These are phyloP conservation scores for Leptomonas pyrrhocoris DNA, from an alignment of 208 protist genomes.

Conservation along the genomic window DNA sequence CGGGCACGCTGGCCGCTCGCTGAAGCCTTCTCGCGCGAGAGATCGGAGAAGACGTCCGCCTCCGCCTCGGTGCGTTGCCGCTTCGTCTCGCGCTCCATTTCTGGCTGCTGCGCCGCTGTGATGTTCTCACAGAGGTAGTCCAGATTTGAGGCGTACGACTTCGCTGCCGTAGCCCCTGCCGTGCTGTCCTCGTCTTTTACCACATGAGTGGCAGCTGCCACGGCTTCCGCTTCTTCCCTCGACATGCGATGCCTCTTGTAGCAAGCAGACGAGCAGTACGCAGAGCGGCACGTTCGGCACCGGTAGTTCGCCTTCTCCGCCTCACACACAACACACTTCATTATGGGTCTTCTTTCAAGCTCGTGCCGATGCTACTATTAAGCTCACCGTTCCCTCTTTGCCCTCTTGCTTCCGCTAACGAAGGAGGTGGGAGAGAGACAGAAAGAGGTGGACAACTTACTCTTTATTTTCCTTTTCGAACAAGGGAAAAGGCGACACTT, in stretches of 20 bases:
- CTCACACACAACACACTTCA: conserved; percentile 67
- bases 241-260: conserved; percentile 53
- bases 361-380: neutral
- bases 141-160: neutral
- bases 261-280: conserved; percentile 72
- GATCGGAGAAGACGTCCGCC: conserved; percentile 31
- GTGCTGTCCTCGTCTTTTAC: neutral
- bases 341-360: conserved; percentile 7
- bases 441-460: too few species aligned
- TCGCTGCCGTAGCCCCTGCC: neutral
- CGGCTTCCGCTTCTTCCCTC: conserved; percentile 18
- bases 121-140: conserved; percentile 25
- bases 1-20: neutral
- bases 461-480: too few species aligned
- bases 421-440: too few species aligned
- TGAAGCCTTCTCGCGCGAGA: conserved; percentile 21
- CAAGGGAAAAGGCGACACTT: too few species aligned
- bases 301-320: conserved; percentile 43
- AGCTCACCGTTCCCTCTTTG: too few species aligned
- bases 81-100: conserved; percentile 13
- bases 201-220: neutral
- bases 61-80: conserved; percentile 28
- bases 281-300: conserved; percentile 56
- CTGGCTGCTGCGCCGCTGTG: conserved; percentile 13
- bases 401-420: too few species aligned